Percentiles rank a stretch among this genome's conserved stretches.
Conservation (phyloP, 768 basidiomycete species). For the Leccinum rimulosum region DNA sequence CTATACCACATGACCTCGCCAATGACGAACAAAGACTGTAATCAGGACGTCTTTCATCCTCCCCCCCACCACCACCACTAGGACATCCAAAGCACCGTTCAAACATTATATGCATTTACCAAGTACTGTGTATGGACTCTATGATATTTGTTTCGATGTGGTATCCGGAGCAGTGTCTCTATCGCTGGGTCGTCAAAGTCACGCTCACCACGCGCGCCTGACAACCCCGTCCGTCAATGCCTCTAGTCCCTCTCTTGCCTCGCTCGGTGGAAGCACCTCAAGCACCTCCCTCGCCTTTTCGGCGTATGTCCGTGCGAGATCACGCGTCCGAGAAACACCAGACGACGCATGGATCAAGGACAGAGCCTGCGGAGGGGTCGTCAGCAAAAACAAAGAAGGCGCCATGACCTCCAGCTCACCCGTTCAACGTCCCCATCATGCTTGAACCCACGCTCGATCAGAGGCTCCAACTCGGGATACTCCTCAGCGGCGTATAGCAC, state of each 20-base stretch:
- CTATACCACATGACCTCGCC: no score
- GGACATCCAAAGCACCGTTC: not conserved
- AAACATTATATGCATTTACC: not conserved
- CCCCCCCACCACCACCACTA: not conserved
- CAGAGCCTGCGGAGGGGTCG: constrained; percentile 49
- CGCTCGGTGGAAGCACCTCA: constrained; percentile 71
- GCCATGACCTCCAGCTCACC: constrained; percentile 40
- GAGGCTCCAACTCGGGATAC: constrained; percentile 66
- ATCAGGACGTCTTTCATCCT: not conserved
- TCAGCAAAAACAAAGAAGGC: not conserved
- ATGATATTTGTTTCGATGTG: not conserved
- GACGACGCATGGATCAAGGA: constrained; percentile 58
- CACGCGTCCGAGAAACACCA: constrained; percentile 74
- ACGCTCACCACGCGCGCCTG: constrained; percentile 48
- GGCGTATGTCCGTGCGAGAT: constrained; percentile 74
- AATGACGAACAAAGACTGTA: no score
- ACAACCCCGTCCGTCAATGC: constrained; percentile 67
- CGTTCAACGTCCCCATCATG: constrained; percentile 76
- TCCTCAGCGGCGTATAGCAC: constrained; percentile 86
- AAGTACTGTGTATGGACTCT: not conserved
- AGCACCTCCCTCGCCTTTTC: constrained; percentile 73
- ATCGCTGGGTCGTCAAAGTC: not conserved
- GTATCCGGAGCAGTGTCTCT: not conserved
- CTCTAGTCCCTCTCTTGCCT: constrained; percentile 74
- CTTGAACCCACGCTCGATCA: constrained; percentile 79